Evolutionary conservation across 768 basidiomycete species (phyloP).

Genomic region (Crucibulum laeve): DNA sequence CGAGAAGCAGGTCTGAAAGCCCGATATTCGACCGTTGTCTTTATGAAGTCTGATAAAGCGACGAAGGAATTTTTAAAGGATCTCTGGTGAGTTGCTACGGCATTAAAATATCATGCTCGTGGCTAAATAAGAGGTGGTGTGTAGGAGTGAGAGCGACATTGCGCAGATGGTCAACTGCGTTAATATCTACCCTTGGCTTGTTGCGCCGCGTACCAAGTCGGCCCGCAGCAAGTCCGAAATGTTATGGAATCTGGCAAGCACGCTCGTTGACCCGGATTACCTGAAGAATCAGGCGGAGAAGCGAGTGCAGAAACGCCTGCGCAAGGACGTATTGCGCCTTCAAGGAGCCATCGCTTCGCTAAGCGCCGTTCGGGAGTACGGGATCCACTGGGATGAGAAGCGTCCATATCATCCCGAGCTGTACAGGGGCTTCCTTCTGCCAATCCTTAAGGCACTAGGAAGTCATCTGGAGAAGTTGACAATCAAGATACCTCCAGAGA

Average conservation of each 20-base stretch:
- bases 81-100: no score
- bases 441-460: conserved; percentile 28
- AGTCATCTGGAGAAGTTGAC: conserved; percentile 25
- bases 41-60: no score
- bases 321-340: conserved; percentile 30
- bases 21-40: no score
- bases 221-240: conserved; percentile 22
- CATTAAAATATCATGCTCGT: no score
- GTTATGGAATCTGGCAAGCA: conserved; percentile 19
- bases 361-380: conserved; percentile 29
- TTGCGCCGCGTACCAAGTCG: conserved; percentile 27
- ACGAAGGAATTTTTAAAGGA: no score
- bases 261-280: conserved; percentile 23
- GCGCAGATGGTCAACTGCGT: conserved; percentile 27
- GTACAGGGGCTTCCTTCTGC: conserved; percentile 30
- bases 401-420: conserved; percentile 28
- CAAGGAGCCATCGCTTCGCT: conserved; percentile 26
- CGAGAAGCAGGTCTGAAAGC: no score
- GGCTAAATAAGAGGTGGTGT: no score
- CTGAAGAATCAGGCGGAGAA: conserved; percentile 25
- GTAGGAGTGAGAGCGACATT: conserved; percentile 16
- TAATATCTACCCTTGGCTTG: conserved; percentile 35
- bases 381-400: conserved; percentile 34
- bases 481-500: conserved; percentile 34
- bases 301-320: conserved; percentile 27